Evolutionary conservation across 352 stramenopile species (phyloP).

Genomic region (Globisporangium middletonii): DNA sequence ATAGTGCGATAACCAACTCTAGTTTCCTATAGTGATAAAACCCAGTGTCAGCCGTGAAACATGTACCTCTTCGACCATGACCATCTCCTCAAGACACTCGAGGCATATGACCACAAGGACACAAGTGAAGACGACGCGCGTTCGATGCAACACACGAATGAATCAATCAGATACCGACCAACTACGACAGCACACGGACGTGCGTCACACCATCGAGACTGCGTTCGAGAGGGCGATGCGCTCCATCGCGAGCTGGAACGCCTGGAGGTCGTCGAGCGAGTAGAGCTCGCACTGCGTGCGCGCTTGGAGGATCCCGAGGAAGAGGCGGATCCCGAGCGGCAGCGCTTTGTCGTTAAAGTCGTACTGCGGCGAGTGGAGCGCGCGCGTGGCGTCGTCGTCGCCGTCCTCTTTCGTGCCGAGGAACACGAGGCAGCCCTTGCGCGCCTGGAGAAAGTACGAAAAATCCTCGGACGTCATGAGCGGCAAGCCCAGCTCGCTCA

Average conservation of each 20-base stretch:
- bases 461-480: conserved; percentile 96
- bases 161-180: no score
- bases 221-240: conserved; percentile 37
- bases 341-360: conserved; percentile 86
- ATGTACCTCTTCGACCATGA: no score
- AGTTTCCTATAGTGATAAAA: no score
- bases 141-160: no score
- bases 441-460: conserved; percentile 83
- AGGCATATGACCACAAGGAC: no score
- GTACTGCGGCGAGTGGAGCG: conserved; percentile 74
- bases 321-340: conserved; percentile 75
- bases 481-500: conserved; percentile 72
- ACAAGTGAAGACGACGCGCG: no score
- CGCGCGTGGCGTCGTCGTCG: conserved; percentile 46
- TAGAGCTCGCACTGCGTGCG: conserved; percentile 65
- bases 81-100: no score
- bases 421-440: conserved; percentile 85
- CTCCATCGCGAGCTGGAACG: conserved; percentile 76
- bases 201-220: conserved; percentile 27
- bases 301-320: conserved; percentile 65
- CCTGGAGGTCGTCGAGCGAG: conserved; percentile 60
- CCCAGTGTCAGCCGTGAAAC: no score
- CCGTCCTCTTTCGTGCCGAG: conserved; percentile 69
- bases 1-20: no score
- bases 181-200: no score